Conservation (phyloP, 495 filamentous ascomycete species). For the Cercophora newfieldiana region DNA sequence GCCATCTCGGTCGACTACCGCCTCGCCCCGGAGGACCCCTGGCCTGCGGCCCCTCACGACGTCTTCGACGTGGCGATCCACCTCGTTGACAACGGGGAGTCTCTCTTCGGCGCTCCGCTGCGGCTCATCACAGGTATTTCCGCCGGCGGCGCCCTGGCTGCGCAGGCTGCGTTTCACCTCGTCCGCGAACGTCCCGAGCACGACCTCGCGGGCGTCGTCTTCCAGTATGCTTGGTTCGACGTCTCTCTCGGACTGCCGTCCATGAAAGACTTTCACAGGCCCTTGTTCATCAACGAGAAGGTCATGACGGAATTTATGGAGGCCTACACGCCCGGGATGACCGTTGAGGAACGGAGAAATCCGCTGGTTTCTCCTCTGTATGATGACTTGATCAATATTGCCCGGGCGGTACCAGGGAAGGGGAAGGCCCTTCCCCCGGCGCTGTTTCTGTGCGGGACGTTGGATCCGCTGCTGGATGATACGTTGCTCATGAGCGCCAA, state of each 20-base stretch:
- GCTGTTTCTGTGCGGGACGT: slow-evolving; percentile 18
- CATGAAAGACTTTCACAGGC: not conserved
- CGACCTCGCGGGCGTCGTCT: not conserved
- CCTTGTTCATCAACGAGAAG: slow-evolving; percentile 1
- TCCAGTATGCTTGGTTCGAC: slow-evolving; percentile 6
- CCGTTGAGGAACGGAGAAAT: slow-evolving; percentile 7
- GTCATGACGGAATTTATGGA: not conserved
- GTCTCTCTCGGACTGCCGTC: slow-evolving; percentile 1
- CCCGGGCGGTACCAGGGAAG: not conserved
- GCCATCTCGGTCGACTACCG: slow-evolving; percentile 57
- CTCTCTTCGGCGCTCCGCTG: not conserved
- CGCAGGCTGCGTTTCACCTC: slow-evolving; percentile 12
- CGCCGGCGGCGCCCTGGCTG: slow-evolving; percentile 7
- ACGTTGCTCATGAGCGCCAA: slow-evolving; percentile 17
- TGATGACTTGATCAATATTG: not conserved
- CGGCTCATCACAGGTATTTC: slow-evolving; percentile 14
- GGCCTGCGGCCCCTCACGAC: slow-evolving; percentile 53
- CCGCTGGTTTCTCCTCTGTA: slow-evolving; percentile 14
- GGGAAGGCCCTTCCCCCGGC: slow-evolving; percentile 8
- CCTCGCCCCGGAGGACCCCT: slow-evolving; percentile 60
- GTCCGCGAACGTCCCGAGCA: not conserved
- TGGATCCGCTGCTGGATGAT: slow-evolving; percentile 13
- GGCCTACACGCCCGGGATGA: slow-evolving; percentile 5
- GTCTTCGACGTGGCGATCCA: slow-evolving; percentile 33
- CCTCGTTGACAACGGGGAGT: slow-evolving; percentile 12